Conservation (phyloP, 1,284 basidiomycete genomes). For the Apiotrichum brassicae region DNA sequence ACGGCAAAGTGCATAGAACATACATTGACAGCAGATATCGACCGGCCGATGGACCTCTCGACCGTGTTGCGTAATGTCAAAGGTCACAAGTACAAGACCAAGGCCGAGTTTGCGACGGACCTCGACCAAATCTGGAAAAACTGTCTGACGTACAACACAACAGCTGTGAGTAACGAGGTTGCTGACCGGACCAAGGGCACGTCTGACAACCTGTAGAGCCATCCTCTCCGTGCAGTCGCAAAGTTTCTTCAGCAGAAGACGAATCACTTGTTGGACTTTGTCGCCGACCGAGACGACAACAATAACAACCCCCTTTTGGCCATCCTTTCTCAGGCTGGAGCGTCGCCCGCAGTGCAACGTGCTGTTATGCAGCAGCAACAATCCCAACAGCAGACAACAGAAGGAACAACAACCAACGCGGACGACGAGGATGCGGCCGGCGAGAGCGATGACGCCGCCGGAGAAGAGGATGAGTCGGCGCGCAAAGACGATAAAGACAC, state of each 20-base stretch:
- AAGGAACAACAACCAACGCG: constrained; percentile 4
- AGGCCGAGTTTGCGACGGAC: constrained; percentile 87
- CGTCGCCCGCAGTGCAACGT: constrained; percentile 11
- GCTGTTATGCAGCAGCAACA: constrained; percentile 14
- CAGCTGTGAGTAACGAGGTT: constrained; percentile 57
- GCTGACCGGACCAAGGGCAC: neutral
- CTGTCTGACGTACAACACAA: constrained; percentile 85
- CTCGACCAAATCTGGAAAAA: constrained; percentile 96
- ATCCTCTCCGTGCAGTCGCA: constrained; percentile 74
- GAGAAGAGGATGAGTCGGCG: constrained; percentile 19
- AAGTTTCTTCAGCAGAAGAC: constrained; percentile 67
- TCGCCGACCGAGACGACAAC: constrained; percentile 79
- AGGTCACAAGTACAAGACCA: constrained; percentile 81
- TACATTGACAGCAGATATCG: constrained; percentile 60
- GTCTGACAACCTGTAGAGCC: constrained; percentile 49
- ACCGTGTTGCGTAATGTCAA: constrained; percentile 92
- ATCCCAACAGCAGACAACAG: neutral
- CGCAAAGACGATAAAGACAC: constrained; percentile 5
- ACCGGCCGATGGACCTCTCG: constrained; percentile 87
- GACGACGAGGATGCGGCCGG: constrained; percentile 39
- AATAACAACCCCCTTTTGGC: constrained; percentile 26
- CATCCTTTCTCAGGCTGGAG: constrained; percentile 10
- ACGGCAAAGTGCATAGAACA: neutral
- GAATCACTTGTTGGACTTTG: constrained; percentile 72
- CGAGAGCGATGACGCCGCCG: constrained; percentile 31